Evolutionary conservation across 345 rosid genomes (phyloP), one percentile per base, ranked within the genome.

Genomic region (Limnanthes douglasii): DNA sequence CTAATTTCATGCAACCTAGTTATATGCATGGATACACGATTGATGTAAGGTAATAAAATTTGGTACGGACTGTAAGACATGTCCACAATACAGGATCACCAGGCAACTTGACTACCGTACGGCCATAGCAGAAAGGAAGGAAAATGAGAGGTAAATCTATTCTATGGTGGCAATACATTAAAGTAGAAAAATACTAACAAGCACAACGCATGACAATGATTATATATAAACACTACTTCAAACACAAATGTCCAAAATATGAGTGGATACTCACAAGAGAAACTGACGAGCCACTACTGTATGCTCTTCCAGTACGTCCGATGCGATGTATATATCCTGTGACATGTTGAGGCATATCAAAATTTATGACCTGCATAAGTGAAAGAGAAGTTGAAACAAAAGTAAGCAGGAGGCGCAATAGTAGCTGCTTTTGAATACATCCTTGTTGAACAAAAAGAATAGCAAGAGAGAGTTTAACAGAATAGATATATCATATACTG

Each of bases 251-350:
- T 5, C 2, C 34, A 6, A 6, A 9, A 3, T 12, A 22, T 10
- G 11, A 8, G 13, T 14, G 17, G 15, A 25, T 63, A 68, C 93
- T 73, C 51, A 88, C 97, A 22, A 88, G 74, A 44, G 90, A 83
- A 28, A 88, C 45, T 2, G 90, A 70, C 28, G 72, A 51, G 28
- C 93, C 93, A 10, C 64, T 73, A 41, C 48, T 62, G 54, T 69
- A 71, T 46, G 90, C 97, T 67, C 95, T 76, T 65, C 93, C 93
- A 46, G 95, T 79, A 21, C 93, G 84, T 39, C 97, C 93, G 68
- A 88, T 79, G 44, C 92, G 69, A 68, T 88, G 97, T 6, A 79
- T 62, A 59, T 88, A 88, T 33, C 95, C 92, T 4, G 58, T 55
- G 27, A 57, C 73, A 65, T 48, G 64, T 43, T 12, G 64, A 57